These are phyloP conservation scores for Agrostemma githago DNA, from an alignment of 148 eudicot genomes.

Conservation along the genomic window DNA sequence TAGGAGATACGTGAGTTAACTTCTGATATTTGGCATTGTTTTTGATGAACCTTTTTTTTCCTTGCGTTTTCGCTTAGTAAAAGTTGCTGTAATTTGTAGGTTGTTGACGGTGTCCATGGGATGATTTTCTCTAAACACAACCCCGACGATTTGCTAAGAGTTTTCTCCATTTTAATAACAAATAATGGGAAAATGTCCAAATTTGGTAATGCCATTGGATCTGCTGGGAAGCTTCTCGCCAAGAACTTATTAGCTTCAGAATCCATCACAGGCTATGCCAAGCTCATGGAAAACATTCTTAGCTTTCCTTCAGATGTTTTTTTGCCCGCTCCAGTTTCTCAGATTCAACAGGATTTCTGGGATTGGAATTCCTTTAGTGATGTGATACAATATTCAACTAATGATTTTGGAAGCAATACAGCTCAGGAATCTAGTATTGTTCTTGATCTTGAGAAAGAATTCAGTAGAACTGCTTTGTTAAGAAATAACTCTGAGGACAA, in stretches of 20 bases:
- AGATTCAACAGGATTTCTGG: constrained; percentile 61
- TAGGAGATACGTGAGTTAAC: constrained; percentile 59
- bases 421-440: constrained; percentile 42
- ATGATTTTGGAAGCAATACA: constrained; percentile 25
- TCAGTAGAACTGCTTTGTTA: constrained; percentile 21
- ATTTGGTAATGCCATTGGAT: constrained; percentile 59
- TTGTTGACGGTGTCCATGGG: constrained; percentile 82
- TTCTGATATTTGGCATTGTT: constrained; percentile 12
- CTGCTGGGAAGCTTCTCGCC: constrained; percentile 73
- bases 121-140: constrained; percentile 62
- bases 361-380: constrained; percentile 65
- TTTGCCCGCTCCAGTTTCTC: constrained; percentile 56
- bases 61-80: background rate
- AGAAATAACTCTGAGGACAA: constrained; percentile 34
- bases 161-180: constrained; percentile 62
- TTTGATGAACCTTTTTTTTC: background rate
- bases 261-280: constrained; percentile 62
- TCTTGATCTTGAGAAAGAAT: constrained; percentile 57
- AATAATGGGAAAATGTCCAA: constrained; percentile 54
- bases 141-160: constrained; percentile 57
- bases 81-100: constrained; percentile 35
- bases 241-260: constrained; percentile 77
- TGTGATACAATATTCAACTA: constrained; percentile 33
- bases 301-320: constrained; percentile 73
- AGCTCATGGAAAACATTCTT: constrained; percentile 70